Conservation (phyloP, 768 basidiomycete species). For the Russula emetica region DNA sequence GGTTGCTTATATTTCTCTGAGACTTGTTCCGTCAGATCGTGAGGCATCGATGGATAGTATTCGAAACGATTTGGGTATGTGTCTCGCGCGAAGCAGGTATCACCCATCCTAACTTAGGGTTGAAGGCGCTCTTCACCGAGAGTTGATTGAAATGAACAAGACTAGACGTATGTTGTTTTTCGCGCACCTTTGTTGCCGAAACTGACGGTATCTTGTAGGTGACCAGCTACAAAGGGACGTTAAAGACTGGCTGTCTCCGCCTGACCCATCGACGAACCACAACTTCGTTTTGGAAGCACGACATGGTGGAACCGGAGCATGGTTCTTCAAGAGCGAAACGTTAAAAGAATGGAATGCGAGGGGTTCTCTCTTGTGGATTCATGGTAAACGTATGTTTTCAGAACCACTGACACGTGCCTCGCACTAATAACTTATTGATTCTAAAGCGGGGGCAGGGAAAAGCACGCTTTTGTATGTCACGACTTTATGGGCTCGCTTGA, state of each 20-base stretch:
- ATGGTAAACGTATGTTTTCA: constrained; percentile 10
- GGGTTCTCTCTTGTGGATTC: constrained; percentile 8
- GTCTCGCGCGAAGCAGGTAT: background rate
- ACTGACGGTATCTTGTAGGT: background rate
- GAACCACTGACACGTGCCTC: accelerated
- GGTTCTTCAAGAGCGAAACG: background rate
- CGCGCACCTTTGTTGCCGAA: background rate
- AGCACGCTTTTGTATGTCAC: constrained; percentile 10
- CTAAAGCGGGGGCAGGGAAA: constrained; percentile 11
- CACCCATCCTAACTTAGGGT: background rate
- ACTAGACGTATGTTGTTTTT: background rate
- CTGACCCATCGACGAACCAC: background rate
- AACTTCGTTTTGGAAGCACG: background rate
- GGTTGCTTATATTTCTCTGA: background rate
- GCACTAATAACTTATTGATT: background rate
- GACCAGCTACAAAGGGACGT: constrained; percentile 2
- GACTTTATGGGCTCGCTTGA: background rate
- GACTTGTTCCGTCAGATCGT: background rate
- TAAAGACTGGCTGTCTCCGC: background rate
- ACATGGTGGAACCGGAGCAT: background rate
- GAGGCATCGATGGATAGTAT: background rate
- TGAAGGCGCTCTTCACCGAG: background rate
- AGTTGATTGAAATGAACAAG: too few relatives aligned
- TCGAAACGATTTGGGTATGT: background rate
- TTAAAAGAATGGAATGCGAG: constrained; percentile 5